These are phyloP conservation scores for Suhomyces tanzawaensis DNA, from an alignment of 805 yeast genomes.

Conservation along the genomic window DNA sequence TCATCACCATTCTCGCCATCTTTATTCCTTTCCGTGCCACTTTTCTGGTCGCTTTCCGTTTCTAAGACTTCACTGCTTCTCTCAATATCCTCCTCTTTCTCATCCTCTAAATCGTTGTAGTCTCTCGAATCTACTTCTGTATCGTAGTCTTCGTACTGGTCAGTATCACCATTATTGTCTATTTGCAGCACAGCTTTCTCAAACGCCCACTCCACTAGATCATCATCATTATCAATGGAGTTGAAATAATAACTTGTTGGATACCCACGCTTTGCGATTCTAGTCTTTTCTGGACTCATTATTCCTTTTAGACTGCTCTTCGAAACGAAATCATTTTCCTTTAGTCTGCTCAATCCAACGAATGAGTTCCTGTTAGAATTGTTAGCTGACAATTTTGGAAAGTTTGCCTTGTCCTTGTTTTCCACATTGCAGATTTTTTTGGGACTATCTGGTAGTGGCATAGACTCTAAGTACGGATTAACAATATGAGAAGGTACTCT, in stretches of 20 bases:
- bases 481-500: slow-evolving; percentile 6
- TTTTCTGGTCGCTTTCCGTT: no score
- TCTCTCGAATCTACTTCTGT: no score
- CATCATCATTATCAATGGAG: slow-evolving; percentile 12
- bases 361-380: slow-evolving; percentile 34
- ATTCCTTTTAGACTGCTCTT: no score
- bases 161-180: not conserved
- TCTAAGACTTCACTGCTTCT: no score
- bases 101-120: no score
- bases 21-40: not conserved
- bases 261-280: no score
- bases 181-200: not conserved
- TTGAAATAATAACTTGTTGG: slow-evolving; percentile 3
- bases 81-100: no score
- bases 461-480: slow-evolving; percentile 27
- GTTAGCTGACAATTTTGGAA: slow-evolving; percentile 30
- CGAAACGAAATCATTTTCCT: slow-evolving; percentile 28
- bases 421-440: not conserved
- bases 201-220: slow-evolving; percentile 7
- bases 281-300: no score
- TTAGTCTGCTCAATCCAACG: slow-evolving; percentile 38
- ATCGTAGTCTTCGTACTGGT: not conserved
- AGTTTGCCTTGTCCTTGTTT: slow-evolving; percentile 25
- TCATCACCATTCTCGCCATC: not conserved
- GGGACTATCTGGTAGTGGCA: not conserved